These are phyloP conservation scores for Fusarium nanum DNA, from an alignment of 2,329 filamentous ascomycete genomes.

Conservation along the genomic window DNA sequence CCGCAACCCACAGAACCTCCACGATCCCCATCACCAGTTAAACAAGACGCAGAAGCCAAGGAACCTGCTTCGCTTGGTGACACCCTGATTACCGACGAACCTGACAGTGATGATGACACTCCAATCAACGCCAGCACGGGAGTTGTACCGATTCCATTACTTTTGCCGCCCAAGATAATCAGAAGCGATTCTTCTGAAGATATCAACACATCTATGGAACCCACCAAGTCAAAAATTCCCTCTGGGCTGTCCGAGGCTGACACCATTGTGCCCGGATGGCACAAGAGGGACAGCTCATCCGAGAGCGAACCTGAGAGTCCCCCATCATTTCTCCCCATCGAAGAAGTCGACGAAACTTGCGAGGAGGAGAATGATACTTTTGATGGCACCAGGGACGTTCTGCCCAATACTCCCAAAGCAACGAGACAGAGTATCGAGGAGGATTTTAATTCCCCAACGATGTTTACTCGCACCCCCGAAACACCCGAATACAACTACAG, in stretches of 20 bases:
- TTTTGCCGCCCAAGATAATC: constrained; percentile 34
- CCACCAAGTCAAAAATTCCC: constrained; percentile 30
- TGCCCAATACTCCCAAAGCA: constrained; percentile 18
- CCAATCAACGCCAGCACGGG: constrained; percentile 24
- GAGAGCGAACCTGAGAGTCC: constrained; percentile 30
- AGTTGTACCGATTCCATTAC: constrained; percentile 39
- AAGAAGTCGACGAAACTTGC: constrained; percentile 33
- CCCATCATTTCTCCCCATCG: constrained; percentile 33
- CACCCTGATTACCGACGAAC: constrained; percentile 25
- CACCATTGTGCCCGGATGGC: constrained; percentile 37
- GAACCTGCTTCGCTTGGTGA: constrained; percentile 17
- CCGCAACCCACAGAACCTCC: constrained; percentile 22
- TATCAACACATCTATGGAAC: constrained; percentile 8
- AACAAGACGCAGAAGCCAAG: constrained; percentile 19
- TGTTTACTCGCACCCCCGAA: constrained; percentile 27
- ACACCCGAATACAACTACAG: constrained; percentile 38
- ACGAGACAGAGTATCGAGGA: constrained; percentile 35
- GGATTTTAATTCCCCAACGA: constrained; percentile 13
- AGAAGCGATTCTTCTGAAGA: constrained; percentile 1
- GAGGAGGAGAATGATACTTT: constrained; percentile 18
- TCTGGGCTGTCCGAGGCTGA: constrained; percentile 44
- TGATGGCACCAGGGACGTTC: constrained; percentile 33
- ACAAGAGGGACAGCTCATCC: constrained; percentile 16
- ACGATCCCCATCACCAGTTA: constrained; percentile 41
- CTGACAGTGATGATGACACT: constrained; percentile 34